Evolutionary conservation across 495 filamentous ascomycete genomes (phyloP), one percentile per base, ranked within the genome.

Genomic region (Evernia prunastri): DNA sequence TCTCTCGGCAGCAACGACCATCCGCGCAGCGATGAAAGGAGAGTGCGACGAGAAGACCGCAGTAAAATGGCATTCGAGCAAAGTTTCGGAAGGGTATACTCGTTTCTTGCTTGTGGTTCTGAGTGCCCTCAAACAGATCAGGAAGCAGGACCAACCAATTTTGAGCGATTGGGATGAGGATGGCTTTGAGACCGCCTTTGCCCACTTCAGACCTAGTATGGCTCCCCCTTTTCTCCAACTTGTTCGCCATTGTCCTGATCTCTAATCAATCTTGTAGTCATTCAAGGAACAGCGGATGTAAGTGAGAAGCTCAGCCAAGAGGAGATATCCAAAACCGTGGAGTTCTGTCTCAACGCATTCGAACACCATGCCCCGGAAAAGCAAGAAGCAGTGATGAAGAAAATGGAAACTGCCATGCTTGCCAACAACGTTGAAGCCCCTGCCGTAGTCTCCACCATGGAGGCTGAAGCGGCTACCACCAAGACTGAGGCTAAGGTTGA

Each of bases 41-140:
- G 66, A 82, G 31, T 72, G 66, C 51, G 67, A 69, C 23, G 79
- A 83, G 66, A 8, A 58, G 0, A 63, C 49, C 17, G 81, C 80
- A 0, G 75, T 72, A 2, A 61, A 70, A 20, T 83, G 80, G 81
- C 80, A 83, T 67, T 69, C 73, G 4, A 76, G 70, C 27, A 79
- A 79, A 63, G 69, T 78, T 1, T 60, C 72, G 1, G 78, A 81
- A 49, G 72, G 75, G 25, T 84, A 82, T 58, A 80, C 78, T 3
- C 76, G 80, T 15, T 84, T 84, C 71, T 60, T 82, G 37, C 59
- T 84, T 3, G 72, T 81, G 3, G 77, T 83, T 2, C 56, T 74
- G 51, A 80, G 73, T 58, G 73, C 77, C 1, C 65, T 73, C 7
- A 75, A 75, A 67, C 81, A 83, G 70, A 81, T 84, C 54, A 65